These are phyloP conservation scores for Solanum ossicruentum DNA, from an alignment of 257 asterid genomes.

Conservation along the genomic window DNA sequence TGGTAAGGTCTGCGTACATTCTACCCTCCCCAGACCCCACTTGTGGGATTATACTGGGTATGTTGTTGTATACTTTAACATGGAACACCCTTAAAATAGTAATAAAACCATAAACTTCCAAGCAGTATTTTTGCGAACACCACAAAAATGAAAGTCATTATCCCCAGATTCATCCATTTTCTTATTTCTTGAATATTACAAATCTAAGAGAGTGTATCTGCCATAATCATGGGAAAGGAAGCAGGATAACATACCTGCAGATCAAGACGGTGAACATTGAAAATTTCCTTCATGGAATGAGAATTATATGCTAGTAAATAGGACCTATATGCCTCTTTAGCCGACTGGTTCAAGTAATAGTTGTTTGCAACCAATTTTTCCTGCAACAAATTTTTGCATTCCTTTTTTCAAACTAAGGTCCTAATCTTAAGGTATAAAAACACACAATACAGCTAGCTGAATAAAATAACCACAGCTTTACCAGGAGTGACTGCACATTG, in stretches of 20 bases:
- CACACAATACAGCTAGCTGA: not conserved
- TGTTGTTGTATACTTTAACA: not conserved
- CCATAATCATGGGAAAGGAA: not conserved
- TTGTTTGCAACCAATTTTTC: conserved; percentile 59
- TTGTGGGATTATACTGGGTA: no score
- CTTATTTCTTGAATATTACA: not conserved
- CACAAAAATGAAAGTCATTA: not conserved
- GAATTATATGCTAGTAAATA: conserved; percentile 82
- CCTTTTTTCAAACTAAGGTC: not conserved
- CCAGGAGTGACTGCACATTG: conserved; percentile 81
- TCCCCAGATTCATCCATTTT: not conserved
- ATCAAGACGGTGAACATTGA: conserved; percentile 78
- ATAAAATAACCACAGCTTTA: conserved; percentile 17
- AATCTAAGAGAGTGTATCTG: not conserved
- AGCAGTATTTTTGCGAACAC: not conserved
- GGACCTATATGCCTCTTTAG: conserved; percentile 89
- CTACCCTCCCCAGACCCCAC: no score
- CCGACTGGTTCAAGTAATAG: conserved; percentile 67
- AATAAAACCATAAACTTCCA: not conserved
- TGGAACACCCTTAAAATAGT: not conserved
- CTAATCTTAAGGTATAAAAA: not conserved
- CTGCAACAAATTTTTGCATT: conserved; percentile 22
- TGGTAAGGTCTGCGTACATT: no score
- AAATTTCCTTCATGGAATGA: conserved; percentile 89
- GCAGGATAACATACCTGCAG: conserved; percentile 40